Evolutionary conservation across 75 land plant species (phyloP), one percentile per base, ranked within the genome.

Genomic region (Picea glauca): DNA sequence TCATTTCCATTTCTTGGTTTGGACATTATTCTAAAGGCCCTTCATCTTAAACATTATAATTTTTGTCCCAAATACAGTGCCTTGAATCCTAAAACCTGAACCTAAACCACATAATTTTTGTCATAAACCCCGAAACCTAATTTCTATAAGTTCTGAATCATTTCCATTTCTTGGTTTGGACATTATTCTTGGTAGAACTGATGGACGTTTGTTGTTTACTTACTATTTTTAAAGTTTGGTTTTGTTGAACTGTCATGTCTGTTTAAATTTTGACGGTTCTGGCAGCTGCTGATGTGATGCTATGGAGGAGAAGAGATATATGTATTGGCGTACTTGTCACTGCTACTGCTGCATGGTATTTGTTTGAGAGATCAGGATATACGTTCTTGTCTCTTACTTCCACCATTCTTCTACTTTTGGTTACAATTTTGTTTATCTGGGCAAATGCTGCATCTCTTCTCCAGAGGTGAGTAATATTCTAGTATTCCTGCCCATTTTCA

Each of bases 221-320:
- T 26, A 26, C 26, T 26, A 26, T 26, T 26, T 26, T 26, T 26
- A 26, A 26, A 26, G 26, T 26, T 26, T 4, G 43, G 5, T 40
- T 40, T 40, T 40, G 43, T 40, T 40, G 43, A 62, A 20, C 9
- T 62, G 64, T 21, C 23, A 21, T 62, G 21, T 11, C 23, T 62
- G 64, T 62, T 62, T 20, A 62, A 62, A 62, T 7, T 62, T 62
- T 21, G 23, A 21, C 13, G 21, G 21, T 20, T 62, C 7, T 62
- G 20, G 43, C 86, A 86, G 88, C 65, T 84, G 87, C 88, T 12
- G 88, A 87, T 84, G 78, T 76, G 2, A 40, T 81, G 2, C 77
- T 88, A 13, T 85, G 89, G 89, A 88, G 65, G 78, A 32, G 81
- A 31, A 88, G 82, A 33, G 5, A 54, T 14, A 35, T 88, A 4